Evolutionary conservation across 352 stramenopile genomes (phyloP), one percentile per base, ranked within the genome.

Genomic region (Blastocystis sp.): DNA sequence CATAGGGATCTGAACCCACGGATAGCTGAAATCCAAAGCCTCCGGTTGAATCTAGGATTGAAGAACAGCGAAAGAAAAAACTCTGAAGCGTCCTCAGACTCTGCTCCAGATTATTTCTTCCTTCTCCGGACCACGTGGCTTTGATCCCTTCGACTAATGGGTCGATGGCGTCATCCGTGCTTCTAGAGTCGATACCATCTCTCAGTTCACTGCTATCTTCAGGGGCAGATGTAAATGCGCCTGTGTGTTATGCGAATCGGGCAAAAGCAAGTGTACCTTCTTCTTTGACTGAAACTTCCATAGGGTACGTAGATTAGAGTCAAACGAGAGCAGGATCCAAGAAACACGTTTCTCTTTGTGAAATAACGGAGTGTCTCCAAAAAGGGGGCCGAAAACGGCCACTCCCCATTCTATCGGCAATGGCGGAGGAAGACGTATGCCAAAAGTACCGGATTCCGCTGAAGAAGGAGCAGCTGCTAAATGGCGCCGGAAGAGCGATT

Each of bases 391-490:
- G n/a, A n/a, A n/a, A n/a, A n/a, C n/a, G n/a, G n/a, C n/a, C n/a
- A 45, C 64, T 45, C 4, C n/a, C 43, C n/a, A 45, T 11, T 42
- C 64, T 45, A 74, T 74, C 43, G 4, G 24, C 4, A 54, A 81
- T 81, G 70, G 42, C 45, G 11, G 40, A 81, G 28, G 70, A 81
- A 64, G 28, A 38, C 14, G 66, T 81, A 10, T 2, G 64, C 2
- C 38, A 52, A 42, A 65, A 63, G 43, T 48, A 66, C 70, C 28
- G 54, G 43, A 63, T 81, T 19, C 70, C 70, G 11, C 28, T 81
- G 3, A 81, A 65, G 48, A 64, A 81, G 57, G 70, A 81, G 28
- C n/a, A 66, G 48, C 17, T 81, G 43, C 42, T 81, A 21, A 81
- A 54, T 19, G 65, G 65, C 38, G 77, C 65, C 19, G 45, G 28